Conservation (phyloP, 768 basidiomycete genomes). For the Boletus subparvulus region DNA sequence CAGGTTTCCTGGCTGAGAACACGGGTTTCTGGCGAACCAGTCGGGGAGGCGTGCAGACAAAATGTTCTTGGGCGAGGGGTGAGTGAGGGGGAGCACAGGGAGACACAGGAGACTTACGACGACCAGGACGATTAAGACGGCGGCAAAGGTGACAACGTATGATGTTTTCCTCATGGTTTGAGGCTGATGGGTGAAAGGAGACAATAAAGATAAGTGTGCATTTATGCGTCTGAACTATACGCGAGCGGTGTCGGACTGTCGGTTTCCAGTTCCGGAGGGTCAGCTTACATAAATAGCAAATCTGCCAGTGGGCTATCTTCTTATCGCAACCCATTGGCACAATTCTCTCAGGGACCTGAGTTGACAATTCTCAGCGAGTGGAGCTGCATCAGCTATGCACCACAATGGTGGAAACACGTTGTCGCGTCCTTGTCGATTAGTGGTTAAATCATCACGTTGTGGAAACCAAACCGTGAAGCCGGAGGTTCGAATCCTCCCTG, state of each 20-base stretch:
- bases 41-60: constrained; percentile 56
- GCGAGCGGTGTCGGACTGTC: too few species aligned
- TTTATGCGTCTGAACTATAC: neutral
- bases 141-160: constrained; percentile 62
- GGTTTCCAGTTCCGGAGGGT: neutral
- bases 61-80: constrained; percentile 46
- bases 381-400: neutral
- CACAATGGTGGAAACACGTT: rapidly evolving
- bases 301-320: neutral
- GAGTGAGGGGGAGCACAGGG: neutral
- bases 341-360: constrained; percentile 24
- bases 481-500: constrained; percentile 42
- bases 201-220: neutral
- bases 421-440: constrained; percentile 42
- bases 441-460: constrained; percentile 47
- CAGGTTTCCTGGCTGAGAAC: constrained; percentile 20
- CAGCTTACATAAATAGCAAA: constrained; percentile 2
- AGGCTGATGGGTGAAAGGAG: neutral
- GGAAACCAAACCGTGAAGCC: constrained; percentile 39
- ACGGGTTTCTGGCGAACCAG: constrained; percentile 49
- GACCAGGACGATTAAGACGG: constrained; percentile 48
- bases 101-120: constrained; percentile 42
- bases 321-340: constrained; percentile 27
- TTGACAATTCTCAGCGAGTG: neutral
- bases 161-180: constrained; percentile 64